These are phyloP conservation scores for Wickerhamiella sergipiensis DNA, from an alignment of 805 yeast genomes.

Conservation along the genomic window DNA sequence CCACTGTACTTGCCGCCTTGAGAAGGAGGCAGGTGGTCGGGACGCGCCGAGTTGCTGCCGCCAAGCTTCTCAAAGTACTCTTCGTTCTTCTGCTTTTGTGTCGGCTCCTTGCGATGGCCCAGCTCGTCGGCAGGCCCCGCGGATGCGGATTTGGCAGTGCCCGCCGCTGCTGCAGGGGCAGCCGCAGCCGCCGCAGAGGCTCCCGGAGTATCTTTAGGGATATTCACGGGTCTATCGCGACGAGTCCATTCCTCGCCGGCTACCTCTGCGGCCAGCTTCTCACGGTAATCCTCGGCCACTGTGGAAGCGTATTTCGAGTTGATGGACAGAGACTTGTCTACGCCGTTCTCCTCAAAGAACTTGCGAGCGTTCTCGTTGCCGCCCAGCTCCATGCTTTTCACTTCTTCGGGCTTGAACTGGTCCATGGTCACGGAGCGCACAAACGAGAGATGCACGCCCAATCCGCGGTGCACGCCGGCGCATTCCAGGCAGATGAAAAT, in stretches of 20 bases:
- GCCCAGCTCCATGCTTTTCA: slow-evolving; percentile 82
- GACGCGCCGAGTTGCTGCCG: slow-evolving; percentile 51
- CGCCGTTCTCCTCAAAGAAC: slow-evolving; percentile 60
- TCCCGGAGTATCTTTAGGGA: slow-evolving; percentile 9
- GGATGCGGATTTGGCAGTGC: not conserved
- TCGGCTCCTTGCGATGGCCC: slow-evolving; percentile 11
- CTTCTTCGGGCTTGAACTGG: slow-evolving; percentile 89
- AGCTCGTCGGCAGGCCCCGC: slow-evolving; percentile 29
- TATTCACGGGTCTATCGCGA: slow-evolving; percentile 25
- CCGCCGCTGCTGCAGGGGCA: not conserved
- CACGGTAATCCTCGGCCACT: slow-evolving; percentile 91
- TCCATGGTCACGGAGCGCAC: slow-evolving; percentile 97
- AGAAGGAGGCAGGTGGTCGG: slow-evolving; percentile 74
- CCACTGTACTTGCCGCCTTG: slow-evolving; percentile 91
- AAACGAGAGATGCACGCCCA: slow-evolving; percentile 94
- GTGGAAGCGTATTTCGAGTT: slow-evolving; percentile 71
- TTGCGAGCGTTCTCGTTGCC: slow-evolving; percentile 68
- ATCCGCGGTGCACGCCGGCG: slow-evolving; percentile 86
- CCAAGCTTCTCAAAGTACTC: slow-evolving; percentile 74
- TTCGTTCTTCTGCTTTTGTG: slow-evolving; percentile 37
- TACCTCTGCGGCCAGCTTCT: slow-evolving; percentile 56
- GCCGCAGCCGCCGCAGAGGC: slow-evolving; percentile 3
- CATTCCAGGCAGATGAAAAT: slow-evolving; percentile 94
- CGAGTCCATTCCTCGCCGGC: slow-evolving; percentile 61
- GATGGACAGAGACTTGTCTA: slow-evolving; percentile 50